Evolutionary conservation across 352 stramenopile species (phyloP).

Genomic region (Pythium biforme): DNA sequence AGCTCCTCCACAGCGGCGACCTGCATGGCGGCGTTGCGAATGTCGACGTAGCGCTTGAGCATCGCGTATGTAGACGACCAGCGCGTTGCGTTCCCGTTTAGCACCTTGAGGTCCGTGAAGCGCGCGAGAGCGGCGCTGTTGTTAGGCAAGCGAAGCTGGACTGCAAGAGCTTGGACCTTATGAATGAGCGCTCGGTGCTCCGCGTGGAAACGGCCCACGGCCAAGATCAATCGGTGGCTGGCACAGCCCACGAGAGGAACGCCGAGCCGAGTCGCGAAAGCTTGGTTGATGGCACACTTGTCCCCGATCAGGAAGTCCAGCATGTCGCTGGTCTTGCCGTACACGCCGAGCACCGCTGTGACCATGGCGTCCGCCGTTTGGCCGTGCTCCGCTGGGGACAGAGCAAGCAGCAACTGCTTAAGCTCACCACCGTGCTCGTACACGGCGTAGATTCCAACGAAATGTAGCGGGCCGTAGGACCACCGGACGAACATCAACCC

Average conservation of each 20-base stretch:
- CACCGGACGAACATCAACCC: too few relatives aligned
- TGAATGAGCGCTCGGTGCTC: background rate
- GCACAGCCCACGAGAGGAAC: slow-evolving; percentile 22
- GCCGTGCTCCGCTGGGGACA: too few relatives aligned
- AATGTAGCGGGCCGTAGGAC: too few relatives aligned
- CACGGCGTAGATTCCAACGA: too few relatives aligned
- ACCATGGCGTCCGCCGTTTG: too few relatives aligned
- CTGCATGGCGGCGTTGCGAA: slow-evolving; percentile 3
- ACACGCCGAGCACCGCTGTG: background rate
- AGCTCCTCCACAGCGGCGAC: slow-evolving; percentile 11
- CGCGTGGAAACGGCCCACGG: background rate
- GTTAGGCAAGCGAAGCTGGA: background rate
- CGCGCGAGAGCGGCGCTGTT: background rate
- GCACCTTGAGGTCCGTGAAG: background rate
- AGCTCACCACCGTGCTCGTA: too few relatives aligned
- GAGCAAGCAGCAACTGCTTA: too few relatives aligned
- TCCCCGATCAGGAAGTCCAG: slow-evolving; percentile 12
- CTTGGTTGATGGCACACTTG: slow-evolving; percentile 25
- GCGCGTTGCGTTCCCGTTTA: slow-evolving; percentile 15
- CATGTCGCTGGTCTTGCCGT: slow-evolving; percentile 15
- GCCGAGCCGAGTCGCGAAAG: slow-evolving; percentile 4
- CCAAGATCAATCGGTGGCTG: slow-evolving; percentile 18
- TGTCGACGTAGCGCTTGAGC: slow-evolving; percentile 13
- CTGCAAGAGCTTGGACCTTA: background rate
- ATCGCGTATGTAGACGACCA: slow-evolving; percentile 19